Evolutionary conservation across 2,329 filamentous ascomycete genomes (phyloP).

Genomic region (Coniochaeta sp.): DNA sequence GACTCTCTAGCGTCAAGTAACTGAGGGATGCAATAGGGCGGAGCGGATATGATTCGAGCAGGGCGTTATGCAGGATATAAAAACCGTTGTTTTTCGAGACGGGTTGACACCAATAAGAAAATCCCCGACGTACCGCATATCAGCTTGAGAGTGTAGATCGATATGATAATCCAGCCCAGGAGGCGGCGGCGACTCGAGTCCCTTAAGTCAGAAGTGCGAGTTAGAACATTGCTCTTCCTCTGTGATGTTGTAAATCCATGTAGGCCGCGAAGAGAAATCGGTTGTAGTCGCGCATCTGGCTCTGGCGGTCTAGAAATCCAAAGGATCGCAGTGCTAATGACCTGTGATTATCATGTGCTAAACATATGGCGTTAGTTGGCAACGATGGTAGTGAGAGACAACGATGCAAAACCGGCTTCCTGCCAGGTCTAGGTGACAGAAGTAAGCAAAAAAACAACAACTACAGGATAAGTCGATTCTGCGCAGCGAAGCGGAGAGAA

Average conservation of each 20-base stretch:
- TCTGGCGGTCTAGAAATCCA: background rate
- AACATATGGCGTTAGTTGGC: background rate
- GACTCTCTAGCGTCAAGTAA: background rate
- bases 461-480: background rate
- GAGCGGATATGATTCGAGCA: background rate
- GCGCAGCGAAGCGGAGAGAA: background rate
- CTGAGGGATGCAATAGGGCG: background rate
- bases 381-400: background rate
- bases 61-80: constrained; percentile 1
- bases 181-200: constrained; percentile 47
- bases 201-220: constrained; percentile 22
- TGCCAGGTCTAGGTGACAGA: background rate
- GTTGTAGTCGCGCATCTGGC: background rate
- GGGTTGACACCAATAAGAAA: constrained; percentile 10
- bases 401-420: background rate
- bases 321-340: background rate
- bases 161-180: constrained; percentile 44
- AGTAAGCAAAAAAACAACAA: background rate
- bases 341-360: background rate
- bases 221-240: constrained; percentile 1
- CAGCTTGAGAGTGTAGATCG: constrained; percentile 40
- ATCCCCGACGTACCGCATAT: constrained; percentile 43
- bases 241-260: background rate
- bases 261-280: background rate
- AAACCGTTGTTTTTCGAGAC: background rate